A percentile compares a stretch with the other conserved stretches of the same genome.
These are phyloP conservation scores for Nectriaceae sp. DNA, from an alignment of 2,329 filamentous ascomycete species.

Conservation along the genomic window DNA sequence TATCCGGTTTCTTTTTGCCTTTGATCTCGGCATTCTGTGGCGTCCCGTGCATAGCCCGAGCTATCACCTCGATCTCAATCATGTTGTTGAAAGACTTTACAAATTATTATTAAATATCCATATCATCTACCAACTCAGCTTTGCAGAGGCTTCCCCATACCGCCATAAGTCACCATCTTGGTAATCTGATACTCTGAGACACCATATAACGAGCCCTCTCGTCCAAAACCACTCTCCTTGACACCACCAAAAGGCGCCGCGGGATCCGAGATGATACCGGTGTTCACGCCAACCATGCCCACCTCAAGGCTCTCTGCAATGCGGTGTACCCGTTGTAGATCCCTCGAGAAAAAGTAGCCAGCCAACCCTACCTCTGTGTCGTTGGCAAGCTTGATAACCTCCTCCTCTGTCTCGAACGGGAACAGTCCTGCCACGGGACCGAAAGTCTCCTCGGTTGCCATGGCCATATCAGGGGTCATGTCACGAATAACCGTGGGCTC, in stretches of 20 bases:
- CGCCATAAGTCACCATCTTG: constrained; percentile 63
- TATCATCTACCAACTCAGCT: too few relatives aligned
- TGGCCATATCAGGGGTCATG: constrained; percentile 82
- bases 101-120: too few relatives aligned
- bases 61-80: too few relatives aligned
- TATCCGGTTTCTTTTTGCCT: too few relatives aligned
- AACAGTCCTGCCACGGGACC: constrained; percentile 91
- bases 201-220: constrained; percentile 77
- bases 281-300: constrained; percentile 87
- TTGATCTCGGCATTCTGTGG: too few relatives aligned
- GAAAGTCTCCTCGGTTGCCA: constrained; percentile 90
- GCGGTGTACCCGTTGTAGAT: constrained; percentile 60
- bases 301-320: constrained; percentile 74
- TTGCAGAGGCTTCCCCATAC: constrained; percentile 58
- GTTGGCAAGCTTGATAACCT: constrained; percentile 86
- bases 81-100: too few relatives aligned
- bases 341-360: constrained; percentile 85
- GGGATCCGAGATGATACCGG: constrained; percentile 63
- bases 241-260: constrained; percentile 74
- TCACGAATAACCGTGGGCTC: constrained; percentile 86
- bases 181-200: constrained; percentile 75
- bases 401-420: constrained; percentile 83
- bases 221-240: constrained; percentile 79
- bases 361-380: constrained; percentile 82
- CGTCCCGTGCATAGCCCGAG: too few relatives aligned